A percentile compares a stretch with the other conserved stretches of the same genome.
Conservation (phyloP, 2,329 filamentous ascomycete species). For the Colletotrichum theobromicola region DNA sequence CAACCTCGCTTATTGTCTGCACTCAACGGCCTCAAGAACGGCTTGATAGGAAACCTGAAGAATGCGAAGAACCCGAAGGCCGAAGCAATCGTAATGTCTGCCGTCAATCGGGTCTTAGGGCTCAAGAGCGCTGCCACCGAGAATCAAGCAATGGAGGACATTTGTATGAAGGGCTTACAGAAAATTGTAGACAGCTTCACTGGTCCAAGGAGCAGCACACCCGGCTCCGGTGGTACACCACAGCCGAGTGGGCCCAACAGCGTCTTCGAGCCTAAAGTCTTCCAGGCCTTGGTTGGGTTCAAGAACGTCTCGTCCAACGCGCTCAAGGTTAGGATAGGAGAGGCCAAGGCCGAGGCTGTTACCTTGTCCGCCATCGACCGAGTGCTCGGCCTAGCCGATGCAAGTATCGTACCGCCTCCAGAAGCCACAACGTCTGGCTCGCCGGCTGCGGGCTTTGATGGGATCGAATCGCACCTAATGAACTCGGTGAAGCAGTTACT, state of each 20-base stretch:
- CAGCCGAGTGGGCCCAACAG: constrained; percentile 19
- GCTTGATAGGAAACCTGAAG: constrained; percentile 50
- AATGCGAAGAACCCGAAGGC: constrained; percentile 46
- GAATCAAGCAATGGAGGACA: constrained; percentile 51
- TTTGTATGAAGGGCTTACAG: constrained; percentile 48
- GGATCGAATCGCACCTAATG: constrained; percentile 46
- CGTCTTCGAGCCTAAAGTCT: constrained; percentile 41
- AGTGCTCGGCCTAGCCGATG: constrained; percentile 51
- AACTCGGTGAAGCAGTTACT: constrained; percentile 44
- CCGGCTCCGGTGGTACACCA: constrained; percentile 30
- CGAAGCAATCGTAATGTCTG: constrained; percentile 56
- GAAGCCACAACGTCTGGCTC: constrained; percentile 13
- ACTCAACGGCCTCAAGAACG: constrained; percentile 51
- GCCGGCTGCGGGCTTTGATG: constrained; percentile 35
- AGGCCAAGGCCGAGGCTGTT: constrained; percentile 48
- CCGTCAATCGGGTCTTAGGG: constrained; percentile 55
- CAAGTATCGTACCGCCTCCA: constrained; percentile 42
- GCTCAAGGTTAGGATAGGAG: constrained; percentile 44
- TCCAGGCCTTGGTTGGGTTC: constrained; percentile 47
- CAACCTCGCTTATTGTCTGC: constrained; percentile 47
- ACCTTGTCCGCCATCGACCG: constrained; percentile 57
- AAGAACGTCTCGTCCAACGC: constrained; percentile 50
- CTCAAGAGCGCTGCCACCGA: constrained; percentile 50
- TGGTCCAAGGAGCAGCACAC: constrained; percentile 35
- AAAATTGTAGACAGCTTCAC: constrained; percentile 49